Percentiles rank a stretch among this genome's conserved stretches.
phyloP scores from a whole-genome alignment of 108 stramenopile genomes.

The Nitzschia sp. region DNA sequence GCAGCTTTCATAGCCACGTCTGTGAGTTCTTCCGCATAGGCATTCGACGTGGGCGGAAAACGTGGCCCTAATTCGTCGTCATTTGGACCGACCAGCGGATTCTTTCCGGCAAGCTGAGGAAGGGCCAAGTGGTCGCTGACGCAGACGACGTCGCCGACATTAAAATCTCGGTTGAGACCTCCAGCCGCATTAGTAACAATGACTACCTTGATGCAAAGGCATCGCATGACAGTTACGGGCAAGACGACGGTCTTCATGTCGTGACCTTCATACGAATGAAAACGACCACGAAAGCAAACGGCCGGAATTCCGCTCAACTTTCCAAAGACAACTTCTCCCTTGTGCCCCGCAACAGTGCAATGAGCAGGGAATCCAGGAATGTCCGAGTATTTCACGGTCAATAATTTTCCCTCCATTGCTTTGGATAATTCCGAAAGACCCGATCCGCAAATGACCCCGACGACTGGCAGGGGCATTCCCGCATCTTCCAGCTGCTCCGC shows the following conservation, averaged over 20 bases:
- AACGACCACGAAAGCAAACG: conserved; percentile 89
- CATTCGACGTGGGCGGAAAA: conserved; percentile 84
- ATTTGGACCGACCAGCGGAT: conserved; percentile 88
- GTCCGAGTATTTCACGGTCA: conserved; percentile 67
- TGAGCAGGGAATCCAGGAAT: conserved; percentile 86
- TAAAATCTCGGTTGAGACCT: conserved; percentile 71
- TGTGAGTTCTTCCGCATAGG: conserved; percentile 60
- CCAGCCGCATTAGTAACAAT: conserved; percentile 94
- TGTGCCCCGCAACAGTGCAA: conserved; percentile 86
- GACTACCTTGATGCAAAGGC: conserved; percentile 76
- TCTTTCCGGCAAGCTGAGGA: conserved; percentile 84
- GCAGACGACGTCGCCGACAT: conserved; percentile 88
- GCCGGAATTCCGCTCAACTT: conserved; percentile 57
- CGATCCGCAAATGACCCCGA: conserved; percentile 92
- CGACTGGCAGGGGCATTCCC: conserved; percentile 42
- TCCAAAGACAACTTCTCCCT: conserved; percentile 90
- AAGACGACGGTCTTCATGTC: conserved; percentile 81
- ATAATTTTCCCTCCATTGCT: conserved; percentile 49
- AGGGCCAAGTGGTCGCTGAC: conserved; percentile 89
- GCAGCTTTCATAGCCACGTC: conserved; percentile 59
- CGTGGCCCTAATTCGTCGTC: conserved; percentile 88
- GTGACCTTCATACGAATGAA: conserved; percentile 95
- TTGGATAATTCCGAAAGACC: conserved; percentile 81
- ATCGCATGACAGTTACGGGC: conserved; percentile 84
- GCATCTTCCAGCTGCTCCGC: conserved; percentile 33